Evolutionary conservation across 2,329 filamentous ascomycete genomes (phyloP).

Genomic region (Epicoccum sorghinum): DNA sequence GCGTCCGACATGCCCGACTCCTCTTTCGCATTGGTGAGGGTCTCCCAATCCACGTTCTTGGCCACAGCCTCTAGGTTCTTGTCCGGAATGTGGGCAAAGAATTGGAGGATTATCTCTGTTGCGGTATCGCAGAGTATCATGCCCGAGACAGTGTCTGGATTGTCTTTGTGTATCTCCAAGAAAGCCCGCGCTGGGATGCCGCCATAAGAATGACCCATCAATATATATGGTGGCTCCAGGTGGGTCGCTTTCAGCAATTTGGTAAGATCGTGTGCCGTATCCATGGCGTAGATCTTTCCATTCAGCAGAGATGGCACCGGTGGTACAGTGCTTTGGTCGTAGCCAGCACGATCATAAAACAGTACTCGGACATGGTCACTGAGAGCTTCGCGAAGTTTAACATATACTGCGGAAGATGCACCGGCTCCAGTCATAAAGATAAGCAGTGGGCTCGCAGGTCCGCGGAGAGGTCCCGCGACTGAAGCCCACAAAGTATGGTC

Average conservation of each 20-base stretch:
- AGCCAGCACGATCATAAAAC: conserved; percentile 21
- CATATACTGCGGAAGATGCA: conserved; percentile 5
- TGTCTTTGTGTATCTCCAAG: not conserved
- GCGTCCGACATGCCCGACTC: conserved; percentile 13
- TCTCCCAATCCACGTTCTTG: conserved; percentile 10
- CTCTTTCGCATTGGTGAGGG: conserved; percentile 10
- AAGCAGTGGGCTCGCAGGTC: conserved; percentile 1
- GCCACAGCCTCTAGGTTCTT: conserved; percentile 2
- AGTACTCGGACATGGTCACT: conserved; percentile 6
- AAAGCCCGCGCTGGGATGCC: conserved; percentile 16
- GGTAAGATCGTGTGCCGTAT: conserved; percentile 12
- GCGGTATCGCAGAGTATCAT: conserved; percentile 12
- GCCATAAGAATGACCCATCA: conserved; percentile 16
- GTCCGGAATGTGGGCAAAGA: conserved; percentile 9
- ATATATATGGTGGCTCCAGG: conserved; percentile 12
- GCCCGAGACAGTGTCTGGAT: not conserved
- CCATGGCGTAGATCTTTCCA: conserved; percentile 3
- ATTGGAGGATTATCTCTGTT: conserved; percentile 17
- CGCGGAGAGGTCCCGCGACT: conserved; percentile 8
- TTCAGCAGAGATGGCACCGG: not conserved
- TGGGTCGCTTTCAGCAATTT: conserved; percentile 5
- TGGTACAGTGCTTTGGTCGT: conserved; percentile 15
- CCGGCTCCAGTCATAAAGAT: conserved; percentile 19
- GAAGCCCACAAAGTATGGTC: conserved; percentile 11
- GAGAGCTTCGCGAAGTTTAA: conserved; percentile 13